phyloP scores from a whole-genome alignment of 139 green algal species.

The Chloropicon primus region DNA sequence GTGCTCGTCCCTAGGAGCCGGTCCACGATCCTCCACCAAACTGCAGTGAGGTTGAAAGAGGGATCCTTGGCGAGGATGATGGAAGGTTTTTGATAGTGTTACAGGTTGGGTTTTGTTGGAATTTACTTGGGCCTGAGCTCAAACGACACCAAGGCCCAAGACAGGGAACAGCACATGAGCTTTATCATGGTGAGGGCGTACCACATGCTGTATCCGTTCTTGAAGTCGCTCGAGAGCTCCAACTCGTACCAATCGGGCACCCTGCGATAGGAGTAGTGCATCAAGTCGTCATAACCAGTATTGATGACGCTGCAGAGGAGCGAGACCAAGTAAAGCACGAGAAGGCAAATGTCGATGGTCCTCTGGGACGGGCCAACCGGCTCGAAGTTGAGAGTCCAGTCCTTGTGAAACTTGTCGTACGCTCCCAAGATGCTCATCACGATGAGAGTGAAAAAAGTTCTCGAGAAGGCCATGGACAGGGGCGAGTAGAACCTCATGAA shows the following conservation, averaged over 20 bases:
- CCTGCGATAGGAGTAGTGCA: conserved; percentile 1
- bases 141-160: background rate
- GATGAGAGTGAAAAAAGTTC: background rate
- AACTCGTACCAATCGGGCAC: background rate
- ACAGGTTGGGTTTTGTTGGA: too few species aligned
- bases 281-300: background rate
- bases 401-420: background rate
- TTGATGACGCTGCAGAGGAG: background rate
- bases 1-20: too few species aligned
- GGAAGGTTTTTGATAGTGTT: background rate
- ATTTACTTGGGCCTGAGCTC: background rate
- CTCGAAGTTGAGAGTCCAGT: background rate
- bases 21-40: too few species aligned
- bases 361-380: background rate
- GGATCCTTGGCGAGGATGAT: too few species aligned
- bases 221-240: background rate
- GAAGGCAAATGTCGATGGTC: background rate
- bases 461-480: background rate
- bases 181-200: background rate
- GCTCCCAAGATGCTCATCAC: background rate
- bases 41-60: too few species aligned
- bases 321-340: background rate
- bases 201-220: background rate
- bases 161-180: background rate
- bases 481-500: conserved; percentile 4